Conservation (phyloP, 2,329 filamentous ascomycete genomes). For the Trichoderma brevicompactum region DNA sequence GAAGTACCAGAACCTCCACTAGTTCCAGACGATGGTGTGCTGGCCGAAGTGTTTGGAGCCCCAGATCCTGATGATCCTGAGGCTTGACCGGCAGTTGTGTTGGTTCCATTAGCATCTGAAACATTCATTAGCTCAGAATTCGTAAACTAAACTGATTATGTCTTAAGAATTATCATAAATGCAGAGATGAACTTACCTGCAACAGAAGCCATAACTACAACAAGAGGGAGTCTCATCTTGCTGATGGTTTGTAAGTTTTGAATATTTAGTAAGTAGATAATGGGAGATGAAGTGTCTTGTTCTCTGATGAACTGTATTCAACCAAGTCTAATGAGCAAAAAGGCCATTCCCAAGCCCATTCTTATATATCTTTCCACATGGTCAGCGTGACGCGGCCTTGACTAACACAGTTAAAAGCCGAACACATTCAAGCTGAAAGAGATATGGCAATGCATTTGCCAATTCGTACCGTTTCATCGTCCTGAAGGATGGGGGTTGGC, state of each 20-base stretch:
- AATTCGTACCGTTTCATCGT: constrained; percentile 1
- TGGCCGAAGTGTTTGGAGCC: constrained; percentile 7
- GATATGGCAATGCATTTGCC: neutral
- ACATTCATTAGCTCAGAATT: neutral
- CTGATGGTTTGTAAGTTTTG: neutral
- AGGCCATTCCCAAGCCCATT: neutral
- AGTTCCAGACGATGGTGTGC: constrained; percentile 3
- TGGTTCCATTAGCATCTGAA: constrained; percentile 23
- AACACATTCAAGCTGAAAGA: neutral
- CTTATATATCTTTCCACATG: constrained; percentile 13
- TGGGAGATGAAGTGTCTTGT: neutral
- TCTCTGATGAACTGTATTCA: neutral
- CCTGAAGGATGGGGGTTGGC: constrained; percentile 20
- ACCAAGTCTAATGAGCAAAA: neutral
- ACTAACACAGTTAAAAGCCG: constrained; percentile 7
- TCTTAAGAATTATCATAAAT: neutral
- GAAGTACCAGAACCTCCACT: neutral
- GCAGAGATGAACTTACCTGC: constrained; percentile 1
- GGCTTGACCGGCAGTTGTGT: constrained; percentile 10
- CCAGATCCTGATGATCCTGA: constrained; percentile 22
- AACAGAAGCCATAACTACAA: constrained; percentile 23
- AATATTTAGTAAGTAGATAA: neutral
- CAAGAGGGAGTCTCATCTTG: constrained; percentile 25
- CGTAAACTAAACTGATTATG: too few relatives aligned
- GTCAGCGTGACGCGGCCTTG: constrained; percentile 27